A percentile compares a stretch with the other conserved stretches of the same genome.
These are phyloP conservation scores for Kuraishia borneana DNA, from an alignment of 805 yeast genomes.

Conservation along the genomic window DNA sequence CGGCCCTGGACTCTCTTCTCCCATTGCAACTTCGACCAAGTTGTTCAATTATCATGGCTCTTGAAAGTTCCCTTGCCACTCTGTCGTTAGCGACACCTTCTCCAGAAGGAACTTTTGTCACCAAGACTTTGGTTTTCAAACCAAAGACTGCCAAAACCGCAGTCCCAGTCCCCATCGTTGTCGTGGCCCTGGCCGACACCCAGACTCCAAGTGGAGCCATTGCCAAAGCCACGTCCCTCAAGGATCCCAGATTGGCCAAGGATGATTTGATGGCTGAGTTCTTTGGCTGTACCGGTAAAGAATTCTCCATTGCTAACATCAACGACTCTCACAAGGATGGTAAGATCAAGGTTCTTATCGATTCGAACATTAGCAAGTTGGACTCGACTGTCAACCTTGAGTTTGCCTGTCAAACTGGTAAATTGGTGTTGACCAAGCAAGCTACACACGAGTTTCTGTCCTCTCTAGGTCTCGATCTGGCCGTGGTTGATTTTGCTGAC, in stretches of 20 bases:
- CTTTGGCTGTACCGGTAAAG: constrained; percentile 46
- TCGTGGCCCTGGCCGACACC: constrained; percentile 63
- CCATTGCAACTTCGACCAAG: not conserved
- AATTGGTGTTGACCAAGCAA: constrained; percentile 36
- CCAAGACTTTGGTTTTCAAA: constrained; percentile 78
- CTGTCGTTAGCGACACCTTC: constrained; percentile 49
- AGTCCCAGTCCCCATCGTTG: constrained; percentile 67
- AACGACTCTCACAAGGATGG: constrained; percentile 32
- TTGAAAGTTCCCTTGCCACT: constrained; percentile 57
- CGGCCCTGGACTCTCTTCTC: not conserved
- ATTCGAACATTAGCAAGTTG: constrained; percentile 32
- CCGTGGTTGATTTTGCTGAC: constrained; percentile 43
- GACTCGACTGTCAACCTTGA: constrained; percentile 33
- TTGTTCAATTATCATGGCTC: constrained; percentile 32
- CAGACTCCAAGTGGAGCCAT: constrained; percentile 55
- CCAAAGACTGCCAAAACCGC: constrained; percentile 85
- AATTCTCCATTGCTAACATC: constrained; percentile 48
- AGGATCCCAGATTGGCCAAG: constrained; percentile 83
- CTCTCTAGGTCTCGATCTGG: constrained; percentile 38
- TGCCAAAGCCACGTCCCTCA: constrained; percentile 57
- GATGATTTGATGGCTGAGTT: constrained; percentile 65
- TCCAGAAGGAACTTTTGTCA: constrained; percentile 37
- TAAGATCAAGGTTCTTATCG: constrained; percentile 51
- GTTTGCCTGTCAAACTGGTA: constrained; percentile 35
- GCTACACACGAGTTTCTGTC: constrained; percentile 33